These are phyloP conservation scores for Zygosaccharomyces sapae DNA, from an alignment of 1,139 yeast genomes.

Conservation along the genomic window DNA sequence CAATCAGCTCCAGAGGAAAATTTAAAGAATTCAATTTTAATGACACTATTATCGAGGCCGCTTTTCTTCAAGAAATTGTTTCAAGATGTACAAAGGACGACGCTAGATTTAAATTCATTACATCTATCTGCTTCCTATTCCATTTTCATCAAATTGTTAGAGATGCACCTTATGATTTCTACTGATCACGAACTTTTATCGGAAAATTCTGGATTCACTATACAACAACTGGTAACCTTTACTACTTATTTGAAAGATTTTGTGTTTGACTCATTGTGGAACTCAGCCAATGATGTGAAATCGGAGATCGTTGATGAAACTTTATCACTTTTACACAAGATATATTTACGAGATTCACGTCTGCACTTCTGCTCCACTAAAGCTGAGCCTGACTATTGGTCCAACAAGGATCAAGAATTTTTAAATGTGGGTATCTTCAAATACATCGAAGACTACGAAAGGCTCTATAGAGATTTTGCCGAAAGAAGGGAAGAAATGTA, in stretches of 20 bases:
- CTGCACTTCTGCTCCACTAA: conserved; percentile 44
- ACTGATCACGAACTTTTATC: conserved; percentile 62
- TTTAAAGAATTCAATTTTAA: conserved; percentile 25
- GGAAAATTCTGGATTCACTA: conserved; percentile 43
- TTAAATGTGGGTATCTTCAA: conserved; percentile 24
- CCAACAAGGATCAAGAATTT: conserved; percentile 33
- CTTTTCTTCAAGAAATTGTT: conserved; percentile 21
- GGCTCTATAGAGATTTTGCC: conserved; percentile 24
- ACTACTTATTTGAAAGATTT: conserved; percentile 50
- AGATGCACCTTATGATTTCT: conserved; percentile 58
- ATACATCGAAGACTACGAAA: conserved; percentile 28
- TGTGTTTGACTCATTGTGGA: conserved; percentile 55
- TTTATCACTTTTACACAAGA: conserved; percentile 56
- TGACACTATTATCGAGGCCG: conserved; percentile 17
- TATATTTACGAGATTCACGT: conserved; percentile 67
- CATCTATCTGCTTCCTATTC: conserved; percentile 25
- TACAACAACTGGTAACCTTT: conserved; percentile 45
- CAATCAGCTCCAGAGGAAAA: conserved; percentile 23
- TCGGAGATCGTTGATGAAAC: conserved; percentile 40
- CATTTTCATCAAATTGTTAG: conserved; percentile 46
- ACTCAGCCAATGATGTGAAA: conserved; percentile 20
- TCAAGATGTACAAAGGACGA: conserved; percentile 11
- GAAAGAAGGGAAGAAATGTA: conserved; percentile 24
- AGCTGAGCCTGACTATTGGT: conserved; percentile 53
- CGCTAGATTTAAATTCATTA: conserved; percentile 34